These are phyloP conservation scores for Taxawa tesnikishii DNA, from an alignment of 2,329 filamentous ascomycete species.

Conservation along the genomic window DNA sequence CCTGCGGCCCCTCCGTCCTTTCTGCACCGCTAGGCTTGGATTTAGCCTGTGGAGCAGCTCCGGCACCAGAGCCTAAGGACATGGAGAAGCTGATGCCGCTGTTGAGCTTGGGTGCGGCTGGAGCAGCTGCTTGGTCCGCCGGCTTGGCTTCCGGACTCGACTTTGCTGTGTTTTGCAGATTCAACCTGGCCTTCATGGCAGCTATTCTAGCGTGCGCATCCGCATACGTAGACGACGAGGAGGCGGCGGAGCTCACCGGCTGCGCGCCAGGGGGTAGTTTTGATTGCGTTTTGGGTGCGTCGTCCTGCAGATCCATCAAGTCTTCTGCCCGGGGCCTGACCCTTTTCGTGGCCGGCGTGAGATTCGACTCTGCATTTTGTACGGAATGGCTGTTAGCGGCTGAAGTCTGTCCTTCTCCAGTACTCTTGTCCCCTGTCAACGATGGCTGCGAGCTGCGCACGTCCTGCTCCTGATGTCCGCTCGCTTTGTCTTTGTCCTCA, in stretches of 20 bases:
- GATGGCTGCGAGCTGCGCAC: not conserved
- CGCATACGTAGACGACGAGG: no score
- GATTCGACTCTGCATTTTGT: conserved; percentile 6
- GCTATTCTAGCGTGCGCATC: conserved; percentile 10
- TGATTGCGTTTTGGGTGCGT: conserved; percentile 7
- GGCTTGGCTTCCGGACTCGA: conserved; percentile 19
- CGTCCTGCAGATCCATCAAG: conserved; percentile 20
- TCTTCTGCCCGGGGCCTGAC: conserved; percentile 36
- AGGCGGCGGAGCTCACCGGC: no score
- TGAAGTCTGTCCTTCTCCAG: conserved; percentile 13
- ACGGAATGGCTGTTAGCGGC: conserved; percentile 11
- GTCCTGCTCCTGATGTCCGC: not conserved
- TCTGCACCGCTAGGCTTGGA: conserved; percentile 12
- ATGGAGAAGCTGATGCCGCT: conserved; percentile 10
- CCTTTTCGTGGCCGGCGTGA: conserved; percentile 28
- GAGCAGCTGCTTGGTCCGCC: conserved; percentile 12
- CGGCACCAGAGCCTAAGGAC: conserved; percentile 3
- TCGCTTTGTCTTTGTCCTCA: conserved; percentile 1
- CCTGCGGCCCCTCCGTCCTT: conserved; percentile 51
- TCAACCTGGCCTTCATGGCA: conserved; percentile 26
- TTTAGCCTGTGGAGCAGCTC: not conserved
- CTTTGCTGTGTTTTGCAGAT: conserved; percentile 12
- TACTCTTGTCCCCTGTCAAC: not conserved
- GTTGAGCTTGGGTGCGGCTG: conserved; percentile 12
- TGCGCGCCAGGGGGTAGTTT: no score